Conservation (phyloP, 73 alveolate genomes). For the Diophrys sp. region DNA sequence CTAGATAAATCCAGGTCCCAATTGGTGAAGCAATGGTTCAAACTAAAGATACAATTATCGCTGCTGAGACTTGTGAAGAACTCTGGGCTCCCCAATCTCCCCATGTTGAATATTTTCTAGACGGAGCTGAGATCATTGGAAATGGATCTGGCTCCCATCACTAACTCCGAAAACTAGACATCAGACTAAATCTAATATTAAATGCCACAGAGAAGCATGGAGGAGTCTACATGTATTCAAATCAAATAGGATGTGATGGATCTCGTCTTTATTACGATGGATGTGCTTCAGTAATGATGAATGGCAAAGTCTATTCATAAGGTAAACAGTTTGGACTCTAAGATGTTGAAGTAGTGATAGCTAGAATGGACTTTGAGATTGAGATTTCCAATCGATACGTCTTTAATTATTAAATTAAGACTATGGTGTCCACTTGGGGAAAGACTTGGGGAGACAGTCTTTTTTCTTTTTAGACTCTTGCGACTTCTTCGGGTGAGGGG, state of each 20-base stretch:
- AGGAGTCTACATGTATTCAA: constrained; percentile 69
- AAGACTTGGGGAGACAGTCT: too few species aligned
- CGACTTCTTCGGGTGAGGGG: too few species aligned
- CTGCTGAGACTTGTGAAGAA: constrained; percentile 83
- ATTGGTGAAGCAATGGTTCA: constrained; percentile 74
- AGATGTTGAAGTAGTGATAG: constrained; percentile 77
- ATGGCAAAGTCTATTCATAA: constrained; percentile 78
- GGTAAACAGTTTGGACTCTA: constrained; percentile 71
- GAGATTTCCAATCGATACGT: too few species aligned
- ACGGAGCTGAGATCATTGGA: constrained; percentile 77
- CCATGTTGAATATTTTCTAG: constrained; percentile 59
- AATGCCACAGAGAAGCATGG: constrained; percentile 69
- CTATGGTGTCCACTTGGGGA: too few species aligned
- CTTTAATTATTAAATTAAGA: too few species aligned
- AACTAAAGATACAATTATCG: constrained; percentile 68
- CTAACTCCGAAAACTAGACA: constrained; percentile 60
- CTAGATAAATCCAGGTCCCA: constrained; percentile 45
- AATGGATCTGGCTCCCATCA: constrained; percentile 72
- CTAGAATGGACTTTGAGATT: too few species aligned
- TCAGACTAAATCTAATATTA: constrained; percentile 55
- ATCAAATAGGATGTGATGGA: constrained; percentile 84
- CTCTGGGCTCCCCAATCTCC: constrained; percentile 74
- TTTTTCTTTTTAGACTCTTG: too few species aligned
- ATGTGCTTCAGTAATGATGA: constrained; percentile 71
- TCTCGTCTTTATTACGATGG: constrained; percentile 88